Conservation (phyloP, 306 rosid genomes). For the Pyrus communis region DNA sequence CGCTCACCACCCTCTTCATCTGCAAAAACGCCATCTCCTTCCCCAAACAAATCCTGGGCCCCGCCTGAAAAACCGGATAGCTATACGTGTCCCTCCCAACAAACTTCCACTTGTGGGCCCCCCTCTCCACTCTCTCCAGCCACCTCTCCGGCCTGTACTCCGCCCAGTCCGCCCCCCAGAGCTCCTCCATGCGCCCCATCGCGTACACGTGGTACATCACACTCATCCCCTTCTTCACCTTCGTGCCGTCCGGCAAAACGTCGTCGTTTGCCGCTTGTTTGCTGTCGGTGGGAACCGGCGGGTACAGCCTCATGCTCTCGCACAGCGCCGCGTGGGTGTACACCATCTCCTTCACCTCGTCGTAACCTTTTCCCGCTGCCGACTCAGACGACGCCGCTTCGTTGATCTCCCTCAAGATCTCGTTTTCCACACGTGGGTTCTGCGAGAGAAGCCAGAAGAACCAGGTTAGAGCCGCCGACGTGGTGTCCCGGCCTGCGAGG, state of each 20-base stretch:
- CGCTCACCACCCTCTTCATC: conserved; percentile 62
- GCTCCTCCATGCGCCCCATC: not conserved
- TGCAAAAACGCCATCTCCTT: conserved; percentile 85
- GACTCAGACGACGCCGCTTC: not conserved
- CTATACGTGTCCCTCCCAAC: conserved; percentile 39
- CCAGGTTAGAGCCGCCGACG: not conserved
- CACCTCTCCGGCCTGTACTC: conserved; percentile 62
- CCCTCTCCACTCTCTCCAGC: conserved; percentile 25
- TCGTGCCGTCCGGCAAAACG: not conserved
- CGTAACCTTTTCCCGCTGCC: not conserved
- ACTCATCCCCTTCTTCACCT: not conserved
- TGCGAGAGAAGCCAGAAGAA: not conserved
- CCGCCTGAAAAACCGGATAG: conserved; percentile 74
- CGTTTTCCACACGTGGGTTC: not conserved
- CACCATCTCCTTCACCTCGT: not conserved
- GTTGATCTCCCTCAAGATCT: not conserved
- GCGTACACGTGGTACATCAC: not conserved
- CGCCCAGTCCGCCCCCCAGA: conserved; percentile 65
- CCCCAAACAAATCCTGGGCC: conserved; percentile 70
- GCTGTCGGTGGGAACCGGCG: not conserved
- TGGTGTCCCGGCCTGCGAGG: not conserved
- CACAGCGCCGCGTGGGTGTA: not conserved
- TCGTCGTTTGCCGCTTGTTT: not conserved
- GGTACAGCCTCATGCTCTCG: not conserved
- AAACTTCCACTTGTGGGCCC: conserved; percentile 34